Conservation (phyloP, 306 rosid species). For the Inga oerstediana region DNA sequence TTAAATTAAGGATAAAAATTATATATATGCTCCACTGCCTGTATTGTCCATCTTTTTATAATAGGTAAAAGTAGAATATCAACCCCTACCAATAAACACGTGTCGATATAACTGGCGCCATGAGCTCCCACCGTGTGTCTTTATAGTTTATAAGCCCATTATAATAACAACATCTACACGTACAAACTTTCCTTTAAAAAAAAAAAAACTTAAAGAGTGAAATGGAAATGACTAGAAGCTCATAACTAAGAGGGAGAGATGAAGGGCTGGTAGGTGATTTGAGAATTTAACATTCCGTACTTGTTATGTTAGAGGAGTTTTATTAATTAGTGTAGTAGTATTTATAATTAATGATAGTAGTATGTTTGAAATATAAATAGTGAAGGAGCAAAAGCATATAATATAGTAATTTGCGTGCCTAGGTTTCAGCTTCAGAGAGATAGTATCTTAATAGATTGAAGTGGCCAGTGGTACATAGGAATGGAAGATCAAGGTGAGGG, state of each 20-base stretch:
- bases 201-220: not conserved
- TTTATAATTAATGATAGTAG: not conserved
- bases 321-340: not conserved
- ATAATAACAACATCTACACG: not conserved
- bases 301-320: too few relatives aligned
- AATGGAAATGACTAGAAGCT: not conserved
- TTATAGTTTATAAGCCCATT: not conserved
- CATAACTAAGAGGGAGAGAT: not conserved
- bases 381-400: not conserved
- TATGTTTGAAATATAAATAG: not conserved
- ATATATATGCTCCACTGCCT: not conserved
- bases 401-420: conserved; percentile 43
- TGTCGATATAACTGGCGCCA: not conserved
- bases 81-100: not conserved
- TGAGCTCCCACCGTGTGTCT: not conserved
- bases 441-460: conserved; percentile 12
- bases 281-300: conserved; percentile 21
- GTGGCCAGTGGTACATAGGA: not conserved
- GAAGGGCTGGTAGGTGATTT: conserved; percentile 34
- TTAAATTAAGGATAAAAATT: not conserved
- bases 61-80: not conserved
- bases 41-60: not conserved
- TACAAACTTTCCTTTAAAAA: not conserved
- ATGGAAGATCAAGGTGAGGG: conserved; percentile 61
- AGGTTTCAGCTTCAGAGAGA: conserved; percentile 46